These are phyloP conservation scores for Volvox reticuliferus DNA, from an alignment of 139 green algal species.

Conservation along the genomic window DNA sequence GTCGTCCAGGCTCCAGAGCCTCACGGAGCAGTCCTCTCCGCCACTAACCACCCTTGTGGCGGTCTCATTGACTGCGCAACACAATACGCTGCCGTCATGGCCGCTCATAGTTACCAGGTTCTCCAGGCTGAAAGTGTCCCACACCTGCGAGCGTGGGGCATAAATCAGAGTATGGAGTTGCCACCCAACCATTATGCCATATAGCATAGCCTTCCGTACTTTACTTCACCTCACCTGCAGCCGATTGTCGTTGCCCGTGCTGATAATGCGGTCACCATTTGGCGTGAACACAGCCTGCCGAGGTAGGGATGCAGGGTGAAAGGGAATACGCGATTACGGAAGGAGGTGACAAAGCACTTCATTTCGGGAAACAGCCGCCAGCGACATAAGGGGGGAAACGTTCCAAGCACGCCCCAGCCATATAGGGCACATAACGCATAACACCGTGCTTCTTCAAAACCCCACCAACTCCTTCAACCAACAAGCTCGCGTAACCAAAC, in stretches of 20 bases:
- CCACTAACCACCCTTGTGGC: slow-evolving; percentile 46
- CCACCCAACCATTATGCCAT: no score
- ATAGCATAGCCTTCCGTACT: no score
- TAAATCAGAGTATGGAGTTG: no score
- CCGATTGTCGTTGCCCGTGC: slow-evolving; percentile 48
- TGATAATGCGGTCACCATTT: slow-evolving; percentile 54
- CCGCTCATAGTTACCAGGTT: slow-evolving; percentile 53
- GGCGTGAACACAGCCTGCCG: slow-evolving; percentile 42
- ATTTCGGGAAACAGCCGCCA: no score
- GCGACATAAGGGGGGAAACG: no score
- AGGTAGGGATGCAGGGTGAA: background rate
- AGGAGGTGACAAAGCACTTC: no score
- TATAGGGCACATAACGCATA: no score
- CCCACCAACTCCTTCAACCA: no score
- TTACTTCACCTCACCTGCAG: slow-evolving; percentile 38
- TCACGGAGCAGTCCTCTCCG: slow-evolving; percentile 63
- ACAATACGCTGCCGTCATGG: slow-evolving; percentile 62
- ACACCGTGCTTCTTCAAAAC: no score
- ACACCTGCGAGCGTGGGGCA: no score
- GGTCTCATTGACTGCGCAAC: slow-evolving; percentile 57
- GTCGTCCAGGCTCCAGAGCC: slow-evolving; percentile 60
- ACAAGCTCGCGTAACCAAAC: no score
- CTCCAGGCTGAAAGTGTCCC: slow-evolving; percentile 60
- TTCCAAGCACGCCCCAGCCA: no score
- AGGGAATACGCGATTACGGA: background rate